These are phyloP conservation scores for Funneliformis geosporum DNA, from an alignment of 192 early-diverging fungal species.

Conservation along the genomic window DNA sequence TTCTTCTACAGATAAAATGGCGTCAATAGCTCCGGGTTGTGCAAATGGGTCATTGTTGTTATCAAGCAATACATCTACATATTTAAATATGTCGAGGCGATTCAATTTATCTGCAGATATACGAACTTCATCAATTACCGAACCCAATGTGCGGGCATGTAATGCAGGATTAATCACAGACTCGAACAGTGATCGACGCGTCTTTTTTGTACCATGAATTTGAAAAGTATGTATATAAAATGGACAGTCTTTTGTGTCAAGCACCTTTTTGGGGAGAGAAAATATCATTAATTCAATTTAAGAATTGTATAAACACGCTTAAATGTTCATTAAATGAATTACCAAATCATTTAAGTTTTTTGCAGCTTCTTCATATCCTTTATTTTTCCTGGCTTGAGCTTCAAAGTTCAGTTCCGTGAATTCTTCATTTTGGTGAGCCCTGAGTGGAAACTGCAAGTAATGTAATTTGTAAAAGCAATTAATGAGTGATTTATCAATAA, in stretches of 20 bases:
- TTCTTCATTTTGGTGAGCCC: background rate
- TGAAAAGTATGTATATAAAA: constrained; percentile 32
- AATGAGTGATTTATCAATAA: too few species aligned
- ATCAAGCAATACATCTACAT: constrained; percentile 69
- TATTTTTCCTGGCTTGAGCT: background rate
- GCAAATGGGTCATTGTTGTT: constrained; percentile 46
- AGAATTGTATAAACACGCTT: background rate
- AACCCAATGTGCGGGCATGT: constrained; percentile 57
- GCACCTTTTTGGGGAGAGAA: background rate
- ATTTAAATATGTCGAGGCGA: constrained; percentile 71
- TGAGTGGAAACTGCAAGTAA: background rate
- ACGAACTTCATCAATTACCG: constrained; percentile 60
- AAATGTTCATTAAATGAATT: background rate
- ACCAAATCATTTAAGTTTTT: background rate
- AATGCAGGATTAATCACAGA: constrained; percentile 42
- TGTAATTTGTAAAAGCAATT: background rate
- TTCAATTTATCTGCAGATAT: constrained; percentile 56
- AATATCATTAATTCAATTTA: background rate
- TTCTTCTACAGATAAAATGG: constrained; percentile 73
- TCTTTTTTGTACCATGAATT: constrained; percentile 40
- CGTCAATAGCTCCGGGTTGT: constrained; percentile 59
- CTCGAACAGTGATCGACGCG: constrained; percentile 51
- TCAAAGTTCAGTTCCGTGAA: background rate
- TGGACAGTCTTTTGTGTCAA: constrained; percentile 4
- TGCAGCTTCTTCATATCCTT: background rate